Evolutionary conservation across 2,329 filamentous ascomycete genomes (phyloP).

Genomic region (Blumeriella jaapii): DNA sequence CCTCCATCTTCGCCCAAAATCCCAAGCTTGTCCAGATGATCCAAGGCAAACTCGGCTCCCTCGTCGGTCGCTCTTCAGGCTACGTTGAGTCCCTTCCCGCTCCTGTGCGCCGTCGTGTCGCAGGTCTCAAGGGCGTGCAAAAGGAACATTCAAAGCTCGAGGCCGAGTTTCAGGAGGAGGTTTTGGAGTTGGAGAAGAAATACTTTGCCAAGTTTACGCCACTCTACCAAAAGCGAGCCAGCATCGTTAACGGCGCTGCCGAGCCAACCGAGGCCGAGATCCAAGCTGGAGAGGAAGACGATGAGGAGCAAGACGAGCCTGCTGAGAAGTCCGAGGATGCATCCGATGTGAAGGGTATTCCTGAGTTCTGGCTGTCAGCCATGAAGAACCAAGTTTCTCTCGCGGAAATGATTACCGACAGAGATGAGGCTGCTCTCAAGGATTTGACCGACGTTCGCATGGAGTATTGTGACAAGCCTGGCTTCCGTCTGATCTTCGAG

Average conservation of each 20-base stretch:
- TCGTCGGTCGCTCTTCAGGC: constrained; percentile 90
- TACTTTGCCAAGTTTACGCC: constrained; percentile 99
- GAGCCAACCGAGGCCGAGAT: constrained; percentile 87
- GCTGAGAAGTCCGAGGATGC: constrained; percentile 41
- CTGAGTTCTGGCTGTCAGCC: constrained; percentile 98
- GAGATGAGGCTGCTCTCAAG: constrained; percentile 89
- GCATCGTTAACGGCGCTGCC: constrained; percentile 75
- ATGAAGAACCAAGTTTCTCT: constrained; percentile 99
- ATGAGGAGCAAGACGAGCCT: constrained; percentile 41
- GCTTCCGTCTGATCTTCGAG: constrained; percentile 97
- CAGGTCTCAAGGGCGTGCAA: constrained; percentile 93
- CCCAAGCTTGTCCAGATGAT: constrained; percentile 94
- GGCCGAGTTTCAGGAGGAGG: constrained; percentile 96
- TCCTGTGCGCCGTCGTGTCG: constrained; percentile 82
- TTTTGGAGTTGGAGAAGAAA: constrained; percentile 97
- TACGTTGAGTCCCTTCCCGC: constrained; percentile 94
- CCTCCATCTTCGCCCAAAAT: constrained; percentile 91
- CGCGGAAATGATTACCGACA: constrained; percentile 96
- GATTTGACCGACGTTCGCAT: constrained; percentile 87
- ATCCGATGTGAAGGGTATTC: constrained; percentile 61
- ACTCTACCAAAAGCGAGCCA: constrained; percentile 86
- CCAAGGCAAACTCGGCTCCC: constrained; percentile 84
- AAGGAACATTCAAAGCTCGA: constrained; percentile 98
- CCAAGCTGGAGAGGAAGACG: constrained; percentile 72
- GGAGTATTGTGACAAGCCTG: constrained; percentile 97